Evolutionary conservation across 2,329 filamentous ascomycete species (phyloP).

Genomic region (Lasiodiplodia hormozganensis): DNA sequence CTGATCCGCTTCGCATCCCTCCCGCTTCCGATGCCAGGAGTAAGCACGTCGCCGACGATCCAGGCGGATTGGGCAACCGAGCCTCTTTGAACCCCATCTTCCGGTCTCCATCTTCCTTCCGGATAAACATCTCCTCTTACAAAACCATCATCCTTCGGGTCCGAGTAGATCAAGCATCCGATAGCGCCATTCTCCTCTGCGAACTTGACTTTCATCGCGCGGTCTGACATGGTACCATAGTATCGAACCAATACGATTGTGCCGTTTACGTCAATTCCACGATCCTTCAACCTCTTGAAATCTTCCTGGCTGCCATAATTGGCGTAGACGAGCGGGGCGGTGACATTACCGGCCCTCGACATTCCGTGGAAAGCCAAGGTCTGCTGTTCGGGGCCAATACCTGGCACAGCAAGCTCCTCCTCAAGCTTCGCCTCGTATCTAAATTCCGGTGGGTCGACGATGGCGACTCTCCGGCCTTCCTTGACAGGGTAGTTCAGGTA

Average conservation of each 20-base stretch:
- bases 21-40: slow-evolving; percentile 82
- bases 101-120: slow-evolving; percentile 78
- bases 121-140: slow-evolving; percentile 75
- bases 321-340: slow-evolving; percentile 85
- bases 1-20: slow-evolving; percentile 70
- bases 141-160: slow-evolving; percentile 86
- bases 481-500: slow-evolving; percentile 90
- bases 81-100: slow-evolving; percentile 82
- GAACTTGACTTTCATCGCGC: slow-evolving; percentile 84
- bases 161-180: slow-evolving; percentile 91
- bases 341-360: slow-evolving; percentile 85
- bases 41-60: slow-evolving; percentile 90
- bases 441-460: slow-evolving; percentile 73
- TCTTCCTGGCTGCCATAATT: slow-evolving; percentile 90
- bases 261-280: slow-evolving; percentile 75
- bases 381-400: slow-evolving; percentile 62
- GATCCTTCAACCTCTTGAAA: slow-evolving; percentile 74
- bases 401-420: slow-evolving; percentile 66
- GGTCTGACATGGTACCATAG: slow-evolving; percentile 75
- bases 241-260: slow-evolving; percentile 86
- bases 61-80: slow-evolving; percentile 81
- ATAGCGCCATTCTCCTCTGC: slow-evolving; percentile 85
- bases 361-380: slow-evolving; percentile 86
- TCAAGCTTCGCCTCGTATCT: slow-evolving; percentile 84
- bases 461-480: slow-evolving; percentile 79